Conservation (phyloP, 2,329 filamentous ascomycete species). For the Fusarium continuum region DNA sequence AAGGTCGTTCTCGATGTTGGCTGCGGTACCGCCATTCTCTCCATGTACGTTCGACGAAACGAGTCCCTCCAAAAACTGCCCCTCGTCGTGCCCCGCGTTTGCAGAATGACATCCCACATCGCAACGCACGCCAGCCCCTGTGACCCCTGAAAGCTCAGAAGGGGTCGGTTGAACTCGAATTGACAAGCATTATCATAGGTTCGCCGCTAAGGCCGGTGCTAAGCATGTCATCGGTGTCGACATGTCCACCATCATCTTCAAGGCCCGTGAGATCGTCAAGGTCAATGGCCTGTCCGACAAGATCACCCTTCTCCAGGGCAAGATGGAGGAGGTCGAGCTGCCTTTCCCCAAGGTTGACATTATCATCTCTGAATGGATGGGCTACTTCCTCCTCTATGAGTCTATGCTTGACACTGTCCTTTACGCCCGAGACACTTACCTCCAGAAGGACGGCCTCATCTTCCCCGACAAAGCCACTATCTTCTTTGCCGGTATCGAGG, state of each 20-base stretch:
- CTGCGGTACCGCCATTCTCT: constrained; percentile 96
- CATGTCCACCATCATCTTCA: constrained; percentile 99
- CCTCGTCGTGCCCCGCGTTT: constrained; percentile 31
- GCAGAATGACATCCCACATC: constrained; percentile 1
- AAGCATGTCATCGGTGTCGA: constrained; percentile 99
- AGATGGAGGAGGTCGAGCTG: constrained; percentile 98
- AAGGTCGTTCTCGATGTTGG: constrained; percentile 93
- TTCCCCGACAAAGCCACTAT: constrained; percentile 99
- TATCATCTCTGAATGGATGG: constrained; percentile 99
- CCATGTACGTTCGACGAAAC: constrained; percentile 75
- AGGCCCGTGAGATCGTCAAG: constrained; percentile 93
- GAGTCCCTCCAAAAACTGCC: constrained; percentile 9
- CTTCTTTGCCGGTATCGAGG: constrained; percentile 95
- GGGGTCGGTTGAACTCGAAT: constrained; percentile 4
- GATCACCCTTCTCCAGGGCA: constrained; percentile 97
- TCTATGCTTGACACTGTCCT: constrained; percentile 98
- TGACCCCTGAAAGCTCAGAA: neutral
- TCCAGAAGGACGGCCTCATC: constrained; percentile 86
- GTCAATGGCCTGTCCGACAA: constrained; percentile 92
- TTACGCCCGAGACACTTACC: constrained; percentile 93
- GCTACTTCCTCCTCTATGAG: constrained; percentile 98
- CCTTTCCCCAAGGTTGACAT: constrained; percentile 98
- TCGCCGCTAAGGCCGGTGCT: constrained; percentile 92
- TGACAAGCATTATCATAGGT: constrained; percentile 66
- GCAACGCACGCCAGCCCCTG: neutral